Conservation (phyloP, 257 asterid genomes). For the Pogostemon cablin region DNA sequence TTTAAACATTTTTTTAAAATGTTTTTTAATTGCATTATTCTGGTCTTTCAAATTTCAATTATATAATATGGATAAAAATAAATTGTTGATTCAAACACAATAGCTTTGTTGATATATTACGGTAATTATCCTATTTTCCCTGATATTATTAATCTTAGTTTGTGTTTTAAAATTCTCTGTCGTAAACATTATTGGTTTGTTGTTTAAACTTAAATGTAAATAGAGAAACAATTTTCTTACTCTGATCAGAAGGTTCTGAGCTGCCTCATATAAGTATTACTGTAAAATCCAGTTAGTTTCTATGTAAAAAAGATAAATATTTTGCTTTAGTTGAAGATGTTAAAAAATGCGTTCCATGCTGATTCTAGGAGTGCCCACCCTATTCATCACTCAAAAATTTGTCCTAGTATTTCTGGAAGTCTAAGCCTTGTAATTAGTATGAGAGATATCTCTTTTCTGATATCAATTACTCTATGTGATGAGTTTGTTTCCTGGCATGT, state of each 20-base stretch:
- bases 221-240: not conserved
- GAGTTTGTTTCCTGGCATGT: constrained; percentile 23
- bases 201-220: not conserved
- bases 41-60: not conserved
- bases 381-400: constrained; percentile 4
- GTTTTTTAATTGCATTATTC: not conserved
- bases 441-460: not conserved
- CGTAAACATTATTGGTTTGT: not conserved
- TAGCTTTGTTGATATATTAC: constrained; percentile 2
- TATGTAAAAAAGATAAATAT: constrained; percentile 4
- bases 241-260: not conserved
- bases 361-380: constrained; percentile 19
- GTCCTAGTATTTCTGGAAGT: not conserved
- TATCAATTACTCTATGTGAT: not conserved
- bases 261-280: not conserved
- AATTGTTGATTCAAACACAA: not conserved
- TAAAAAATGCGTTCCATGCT: not conserved
- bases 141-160: not conserved
- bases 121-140: not conserved
- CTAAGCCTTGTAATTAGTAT: not conserved
- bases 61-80: constrained; percentile 5
- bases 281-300: not conserved
- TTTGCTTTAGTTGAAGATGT: constrained; percentile 19
- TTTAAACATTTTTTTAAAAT: not conserved
- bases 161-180: not conserved